phyloP scores from a whole-genome alignment of 2,329 filamentous ascomycete species.

The Aspergillus ochraceoroseus region DNA sequence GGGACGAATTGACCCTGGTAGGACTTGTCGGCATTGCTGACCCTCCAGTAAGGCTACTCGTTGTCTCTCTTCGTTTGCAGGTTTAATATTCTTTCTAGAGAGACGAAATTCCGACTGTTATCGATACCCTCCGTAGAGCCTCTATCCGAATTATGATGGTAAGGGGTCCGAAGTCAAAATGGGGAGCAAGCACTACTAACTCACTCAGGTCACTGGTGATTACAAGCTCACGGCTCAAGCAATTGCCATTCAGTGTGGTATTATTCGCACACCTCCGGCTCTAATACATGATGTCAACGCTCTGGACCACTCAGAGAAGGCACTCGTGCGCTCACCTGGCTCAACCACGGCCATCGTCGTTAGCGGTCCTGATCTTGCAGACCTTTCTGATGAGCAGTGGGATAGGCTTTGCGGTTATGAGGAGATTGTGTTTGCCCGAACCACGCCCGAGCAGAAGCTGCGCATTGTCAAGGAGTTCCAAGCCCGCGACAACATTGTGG shows the following conservation, averaged over 20 bases:
- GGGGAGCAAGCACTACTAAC: neutral
- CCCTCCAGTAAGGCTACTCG: slow-evolving; percentile 39
- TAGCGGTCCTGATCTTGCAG: slow-evolving; percentile 61
- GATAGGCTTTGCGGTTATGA: slow-evolving; percentile 59
- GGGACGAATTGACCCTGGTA: slow-evolving; percentile 48
- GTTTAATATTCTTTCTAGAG: slow-evolving; percentile 26
- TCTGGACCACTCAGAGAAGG: slow-evolving; percentile 40
- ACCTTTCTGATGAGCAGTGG: slow-evolving; percentile 65
- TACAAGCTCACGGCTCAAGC: slow-evolving; percentile 69
- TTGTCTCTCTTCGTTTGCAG: neutral
- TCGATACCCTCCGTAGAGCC: slow-evolving; percentile 61
- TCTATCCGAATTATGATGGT: slow-evolving; percentile 76
- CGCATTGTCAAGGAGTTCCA: slow-evolving; percentile 74
- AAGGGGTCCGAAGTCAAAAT: neutral
- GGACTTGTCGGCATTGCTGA: slow-evolving; percentile 58
- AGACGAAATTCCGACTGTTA: slow-evolving; percentile 55
- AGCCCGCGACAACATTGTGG: slow-evolving; percentile 53
- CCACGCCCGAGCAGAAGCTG: slow-evolving; percentile 73
- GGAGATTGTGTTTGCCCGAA: slow-evolving; percentile 71
- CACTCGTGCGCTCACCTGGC: slow-evolving; percentile 28
- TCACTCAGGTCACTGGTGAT: slow-evolving; percentile 62
- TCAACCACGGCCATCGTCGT: slow-evolving; percentile 51
- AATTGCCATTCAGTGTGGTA: slow-evolving; percentile 67
- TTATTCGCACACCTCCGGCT: slow-evolving; percentile 49
- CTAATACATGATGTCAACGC: slow-evolving; percentile 53